phyloP scores from a whole-genome alignment of 768 basidiomycete species.

The Phylloporus rhodoxanthus region DNA sequence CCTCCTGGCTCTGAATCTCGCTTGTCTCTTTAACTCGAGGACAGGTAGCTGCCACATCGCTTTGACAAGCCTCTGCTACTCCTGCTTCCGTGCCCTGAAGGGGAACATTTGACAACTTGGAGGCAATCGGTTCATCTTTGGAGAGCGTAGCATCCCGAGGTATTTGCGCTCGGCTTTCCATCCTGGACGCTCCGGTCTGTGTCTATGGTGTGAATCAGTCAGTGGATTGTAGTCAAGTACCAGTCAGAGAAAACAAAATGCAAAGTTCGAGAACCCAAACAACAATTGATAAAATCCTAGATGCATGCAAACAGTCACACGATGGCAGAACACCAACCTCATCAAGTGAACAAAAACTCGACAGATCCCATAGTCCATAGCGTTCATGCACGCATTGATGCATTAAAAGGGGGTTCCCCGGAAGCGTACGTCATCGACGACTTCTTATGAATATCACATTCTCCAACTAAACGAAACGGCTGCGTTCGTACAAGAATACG shows the following conservation, averaged over 20 bases:
- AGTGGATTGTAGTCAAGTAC: neutral
- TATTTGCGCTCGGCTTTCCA: neutral
- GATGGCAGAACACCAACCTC: too few species aligned
- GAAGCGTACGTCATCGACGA: too few species aligned
- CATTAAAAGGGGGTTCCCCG: too few species aligned
- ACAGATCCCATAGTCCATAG: too few species aligned
- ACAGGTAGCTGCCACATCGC: neutral
- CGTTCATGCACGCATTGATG: too few species aligned
- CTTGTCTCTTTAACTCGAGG: neutral
- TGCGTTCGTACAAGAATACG: too few species aligned
- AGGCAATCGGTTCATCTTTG: neutral
- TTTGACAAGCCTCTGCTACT: neutral
- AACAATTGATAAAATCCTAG: neutral
- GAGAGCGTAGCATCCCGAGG: neutral
- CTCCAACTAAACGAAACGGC: too few species aligned
- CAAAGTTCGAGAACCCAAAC: neutral
- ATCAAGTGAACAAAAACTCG: too few species aligned
- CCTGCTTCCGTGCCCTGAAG: neutral
- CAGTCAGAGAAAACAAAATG: neutral
- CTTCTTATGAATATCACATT: too few species aligned
- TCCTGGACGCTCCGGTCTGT: slow-evolving; percentile 3
- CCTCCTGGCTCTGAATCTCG: neutral
- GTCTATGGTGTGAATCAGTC: slow-evolving; percentile 5
- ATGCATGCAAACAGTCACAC: neutral
- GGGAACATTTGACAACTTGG: neutral